Evolutionary conservation across 805 yeast species (phyloP).

Genomic region (Spathaspora passalidarum): DNA sequence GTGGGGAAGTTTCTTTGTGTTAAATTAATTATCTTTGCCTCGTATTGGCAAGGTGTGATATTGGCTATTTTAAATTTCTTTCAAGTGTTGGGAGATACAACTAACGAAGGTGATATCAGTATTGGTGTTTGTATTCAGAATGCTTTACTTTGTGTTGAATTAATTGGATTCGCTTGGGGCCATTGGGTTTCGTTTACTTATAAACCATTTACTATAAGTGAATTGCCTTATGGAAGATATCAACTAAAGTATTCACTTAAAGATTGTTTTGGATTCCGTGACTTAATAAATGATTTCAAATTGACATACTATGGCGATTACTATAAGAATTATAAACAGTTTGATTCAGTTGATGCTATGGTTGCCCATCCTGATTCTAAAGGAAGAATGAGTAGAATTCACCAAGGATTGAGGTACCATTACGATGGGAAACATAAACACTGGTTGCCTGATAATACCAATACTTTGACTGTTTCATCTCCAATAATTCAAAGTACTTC

Average conservation of each 20-base stretch:
- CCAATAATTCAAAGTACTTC: slow-evolving; percentile 24
- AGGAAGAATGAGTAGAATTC: slow-evolving; percentile 64
- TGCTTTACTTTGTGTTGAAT: slow-evolving; percentile 75
- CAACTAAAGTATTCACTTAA: slow-evolving; percentile 59
- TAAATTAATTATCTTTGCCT: slow-evolving; percentile 89
- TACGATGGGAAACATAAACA: slow-evolving; percentile 77
- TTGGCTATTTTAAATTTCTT: slow-evolving; percentile 51
- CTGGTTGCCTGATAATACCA: slow-evolving; percentile 53
- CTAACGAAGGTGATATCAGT: slow-evolving; percentile 24
- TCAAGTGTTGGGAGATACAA: slow-evolving; percentile 32
- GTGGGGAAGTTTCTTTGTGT: slow-evolving; percentile 92
- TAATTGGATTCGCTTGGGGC: slow-evolving; percentile 82
- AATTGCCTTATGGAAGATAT: slow-evolving; percentile 67
- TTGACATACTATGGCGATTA: slow-evolving; percentile 65
- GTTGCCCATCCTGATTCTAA: slow-evolving; percentile 66
- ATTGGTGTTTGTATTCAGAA: slow-evolving; percentile 69
- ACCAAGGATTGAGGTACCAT: slow-evolving; percentile 79
- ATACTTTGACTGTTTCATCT: slow-evolving; percentile 8
- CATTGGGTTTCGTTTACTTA: slow-evolving; percentile 86
- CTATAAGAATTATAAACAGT: slow-evolving; percentile 72
- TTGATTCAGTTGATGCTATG: slow-evolving; percentile 74
- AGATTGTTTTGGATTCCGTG: slow-evolving; percentile 77
- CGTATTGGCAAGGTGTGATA: slow-evolving; percentile 92
- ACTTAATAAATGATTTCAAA: slow-evolving; percentile 74
- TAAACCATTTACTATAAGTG: slow-evolving; percentile 59